Percentiles rank a stretch among this genome's conserved stretches.
Evolutionary conservation across 225 moss, liverwort and hornwort species (phyloP).

Genomic region (Straminergon stramineum): DNA sequence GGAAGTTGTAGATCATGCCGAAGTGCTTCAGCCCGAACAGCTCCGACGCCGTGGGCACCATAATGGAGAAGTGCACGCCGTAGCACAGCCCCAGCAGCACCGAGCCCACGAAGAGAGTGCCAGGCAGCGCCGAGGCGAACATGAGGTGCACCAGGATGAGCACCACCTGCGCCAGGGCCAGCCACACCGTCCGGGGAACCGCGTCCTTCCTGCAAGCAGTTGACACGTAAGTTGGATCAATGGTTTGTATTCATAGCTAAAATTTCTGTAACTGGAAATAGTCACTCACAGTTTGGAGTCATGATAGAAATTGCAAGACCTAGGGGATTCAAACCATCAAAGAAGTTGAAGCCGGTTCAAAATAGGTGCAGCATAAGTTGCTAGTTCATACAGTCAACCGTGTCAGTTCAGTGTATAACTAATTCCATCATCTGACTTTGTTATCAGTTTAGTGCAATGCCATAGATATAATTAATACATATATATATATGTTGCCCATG

Average conservation of each 20-base stretch:
- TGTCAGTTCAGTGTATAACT: background rate
- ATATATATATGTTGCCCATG: background rate
- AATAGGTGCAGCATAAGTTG: background rate
- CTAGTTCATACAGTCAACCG: background rate
- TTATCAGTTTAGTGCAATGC: background rate
- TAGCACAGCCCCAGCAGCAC: conserved; percentile 57
- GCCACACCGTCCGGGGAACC: conserved; percentile 71
- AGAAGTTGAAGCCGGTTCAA: background rate
- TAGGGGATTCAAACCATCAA: background rate
- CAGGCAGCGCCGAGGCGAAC: conserved; percentile 60
- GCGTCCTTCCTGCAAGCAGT: conserved; percentile 48
- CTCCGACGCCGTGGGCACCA: conserved; percentile 90
- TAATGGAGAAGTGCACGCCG: conserved; percentile 75
- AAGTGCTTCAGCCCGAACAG: conserved; percentile 84
- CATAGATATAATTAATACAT: background rate
- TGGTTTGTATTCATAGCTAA: background rate
- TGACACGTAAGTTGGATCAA: background rate
- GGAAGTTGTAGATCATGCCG: conserved; percentile 87
- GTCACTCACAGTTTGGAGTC: too few species aligned
- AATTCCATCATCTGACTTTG: background rate
- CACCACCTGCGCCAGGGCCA: conserved; percentile 45
- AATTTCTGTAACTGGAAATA: background rate
- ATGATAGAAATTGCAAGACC: background rate
- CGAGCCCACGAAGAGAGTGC: conserved; percentile 61
- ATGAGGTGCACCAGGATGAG: conserved; percentile 61